These are phyloP conservation scores for Blastomyces percursus DNA, from an alignment of 2,329 filamentous ascomycete genomes.

Conservation along the genomic window DNA sequence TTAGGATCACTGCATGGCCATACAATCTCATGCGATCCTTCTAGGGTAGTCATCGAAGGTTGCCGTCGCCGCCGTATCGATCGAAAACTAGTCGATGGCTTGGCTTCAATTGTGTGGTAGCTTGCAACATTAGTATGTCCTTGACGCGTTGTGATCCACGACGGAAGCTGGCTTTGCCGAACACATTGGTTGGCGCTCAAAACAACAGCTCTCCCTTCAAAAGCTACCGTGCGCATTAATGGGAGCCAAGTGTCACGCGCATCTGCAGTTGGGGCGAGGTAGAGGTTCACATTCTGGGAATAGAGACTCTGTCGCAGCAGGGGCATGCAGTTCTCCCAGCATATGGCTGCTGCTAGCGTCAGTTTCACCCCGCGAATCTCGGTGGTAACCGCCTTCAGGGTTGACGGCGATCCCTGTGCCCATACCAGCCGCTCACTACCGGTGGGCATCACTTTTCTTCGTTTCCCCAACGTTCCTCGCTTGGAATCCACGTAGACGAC, in stretches of 20 bases:
- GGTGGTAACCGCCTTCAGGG: conserved; percentile 67
- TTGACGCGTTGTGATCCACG: conserved; percentile 40
- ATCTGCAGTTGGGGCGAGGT: conserved; percentile 84
- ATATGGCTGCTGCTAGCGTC: conserved; percentile 77
- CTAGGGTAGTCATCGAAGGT: conserved; percentile 24
- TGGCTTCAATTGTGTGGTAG: not conserved
- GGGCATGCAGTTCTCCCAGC: conserved; percentile 97
- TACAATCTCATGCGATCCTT: conserved; percentile 39
- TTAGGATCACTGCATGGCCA: conserved; percentile 25
- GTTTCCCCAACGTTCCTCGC: conserved; percentile 65
- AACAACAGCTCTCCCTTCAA: conserved; percentile 77
- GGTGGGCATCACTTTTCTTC: conserved; percentile 87
- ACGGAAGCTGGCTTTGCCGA: conserved; percentile 45
- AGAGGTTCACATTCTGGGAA: conserved; percentile 81
- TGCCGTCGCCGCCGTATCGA: conserved; percentile 13
- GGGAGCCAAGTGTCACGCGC: conserved; percentile 68
- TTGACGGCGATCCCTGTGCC: conserved; percentile 73
- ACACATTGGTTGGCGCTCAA: conserved; percentile 77
- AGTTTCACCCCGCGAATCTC: conserved; percentile 67
- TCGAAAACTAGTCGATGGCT: not conserved
- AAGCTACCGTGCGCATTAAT: conserved; percentile 69
- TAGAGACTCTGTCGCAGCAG: conserved; percentile 74
- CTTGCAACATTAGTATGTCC: not conserved
- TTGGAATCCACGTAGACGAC: conserved; percentile 71
- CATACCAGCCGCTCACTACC: conserved; percentile 74